phyloP scores from a whole-genome alignment of 306 rosid genomes.

The Cucurbita ficifolia region DNA sequence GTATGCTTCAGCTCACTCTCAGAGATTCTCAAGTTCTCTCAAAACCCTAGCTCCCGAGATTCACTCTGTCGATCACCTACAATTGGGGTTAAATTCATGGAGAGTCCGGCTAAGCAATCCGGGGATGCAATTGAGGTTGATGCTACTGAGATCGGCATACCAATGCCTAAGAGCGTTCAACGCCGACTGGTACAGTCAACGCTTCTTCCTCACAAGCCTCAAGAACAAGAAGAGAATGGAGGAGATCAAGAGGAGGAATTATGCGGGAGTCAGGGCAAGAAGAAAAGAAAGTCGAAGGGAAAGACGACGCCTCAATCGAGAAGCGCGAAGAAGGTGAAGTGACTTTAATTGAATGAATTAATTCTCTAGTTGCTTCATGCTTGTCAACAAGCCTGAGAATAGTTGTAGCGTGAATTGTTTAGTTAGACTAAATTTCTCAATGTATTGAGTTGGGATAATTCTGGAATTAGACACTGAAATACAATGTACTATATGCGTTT shows the following conservation, averaged over 20 bases:
- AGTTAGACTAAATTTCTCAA: not conserved
- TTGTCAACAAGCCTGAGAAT: not conserved
- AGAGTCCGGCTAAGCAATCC: slow-evolving; percentile 1
- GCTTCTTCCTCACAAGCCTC: slow-evolving; percentile 42
- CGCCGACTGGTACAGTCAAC: slow-evolving; percentile 61
- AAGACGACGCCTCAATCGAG: slow-evolving; percentile 25
- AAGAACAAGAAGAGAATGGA: slow-evolving; percentile 18
- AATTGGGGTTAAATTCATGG: slow-evolving; percentile 14
- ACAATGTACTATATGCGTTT: not conserved
- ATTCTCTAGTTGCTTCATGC: not conserved
- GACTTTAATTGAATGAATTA: not conserved
- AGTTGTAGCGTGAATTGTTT: not conserved
- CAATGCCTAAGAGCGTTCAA: slow-evolving; percentile 13
- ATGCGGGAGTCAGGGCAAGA: slow-evolving; percentile 22
- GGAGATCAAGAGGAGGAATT: slow-evolving; percentile 30
- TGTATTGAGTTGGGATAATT: not conserved
- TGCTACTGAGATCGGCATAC: slow-evolving; percentile 3
- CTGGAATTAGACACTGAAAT: not conserved
- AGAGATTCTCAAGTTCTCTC: slow-evolving; percentile 5
- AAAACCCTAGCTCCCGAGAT: slow-evolving; percentile 9
- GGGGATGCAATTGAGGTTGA: slow-evolving; percentile 5
- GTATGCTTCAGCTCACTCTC: not conserved
- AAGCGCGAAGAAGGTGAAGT: slow-evolving; percentile 34
- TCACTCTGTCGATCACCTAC: not conserved
- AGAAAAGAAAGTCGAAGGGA: slow-evolving; percentile 28